Conservation (phyloP, 1,139 yeast species). For the Candida mesenterica region DNA sequence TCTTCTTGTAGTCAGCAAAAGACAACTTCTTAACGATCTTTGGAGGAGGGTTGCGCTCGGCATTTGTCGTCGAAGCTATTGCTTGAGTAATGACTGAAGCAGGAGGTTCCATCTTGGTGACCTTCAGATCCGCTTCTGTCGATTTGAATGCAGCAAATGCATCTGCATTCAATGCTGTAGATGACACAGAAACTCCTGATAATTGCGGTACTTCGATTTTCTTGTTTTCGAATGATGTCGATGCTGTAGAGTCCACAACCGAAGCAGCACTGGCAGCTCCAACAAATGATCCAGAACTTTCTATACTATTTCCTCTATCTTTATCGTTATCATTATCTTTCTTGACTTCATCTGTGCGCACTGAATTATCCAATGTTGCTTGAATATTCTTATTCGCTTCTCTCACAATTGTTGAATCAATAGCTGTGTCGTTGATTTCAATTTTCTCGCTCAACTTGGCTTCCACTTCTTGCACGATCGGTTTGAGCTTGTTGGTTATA, state of each 20-base stretch:
- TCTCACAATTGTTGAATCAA: background rate
- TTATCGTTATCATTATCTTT: background rate
- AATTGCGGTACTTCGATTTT: background rate
- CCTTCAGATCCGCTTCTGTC: background rate
- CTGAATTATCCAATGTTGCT: too few species aligned
- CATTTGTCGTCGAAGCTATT: background rate
- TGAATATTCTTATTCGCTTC: too few species aligned
- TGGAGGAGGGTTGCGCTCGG: slow-evolving; percentile 13
- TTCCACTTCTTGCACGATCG: slow-evolving; percentile 11
- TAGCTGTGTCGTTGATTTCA: background rate
- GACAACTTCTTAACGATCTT: slow-evolving; percentile 64
- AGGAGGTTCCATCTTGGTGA: background rate
- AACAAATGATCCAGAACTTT: background rate
- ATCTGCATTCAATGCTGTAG: too few species aligned
- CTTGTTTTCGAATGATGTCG: background rate
- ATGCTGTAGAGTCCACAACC: background rate
- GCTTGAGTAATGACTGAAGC: background rate
- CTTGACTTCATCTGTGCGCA: too few species aligned
- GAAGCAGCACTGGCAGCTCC: background rate
- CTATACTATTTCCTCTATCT: background rate
- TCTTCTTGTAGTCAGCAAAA: slow-evolving; percentile 80
- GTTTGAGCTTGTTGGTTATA: slow-evolving; percentile 23
- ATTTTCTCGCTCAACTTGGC: slow-evolving; percentile 4
- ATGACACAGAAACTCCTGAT: background rate
- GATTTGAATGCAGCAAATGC: too few species aligned